phyloP scores from a whole-genome alignment of 2,329 filamentous ascomycete species.

The Emergomyces orientalis region DNA sequence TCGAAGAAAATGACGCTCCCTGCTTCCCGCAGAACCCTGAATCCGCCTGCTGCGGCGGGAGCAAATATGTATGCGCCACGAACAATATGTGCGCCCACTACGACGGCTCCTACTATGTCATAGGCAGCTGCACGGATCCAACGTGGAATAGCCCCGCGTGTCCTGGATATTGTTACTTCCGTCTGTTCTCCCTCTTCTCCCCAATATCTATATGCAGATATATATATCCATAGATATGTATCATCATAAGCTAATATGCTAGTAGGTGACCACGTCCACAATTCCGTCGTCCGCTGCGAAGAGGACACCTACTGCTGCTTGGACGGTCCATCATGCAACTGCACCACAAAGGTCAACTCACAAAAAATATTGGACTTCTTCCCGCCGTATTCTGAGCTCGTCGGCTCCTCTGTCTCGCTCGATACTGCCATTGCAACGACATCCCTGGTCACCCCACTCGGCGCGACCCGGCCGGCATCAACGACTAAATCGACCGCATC shows the following conservation, averaged over 20 bases:
- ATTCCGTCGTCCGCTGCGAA: conserved; percentile 3
- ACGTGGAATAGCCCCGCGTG: conserved; percentile 8
- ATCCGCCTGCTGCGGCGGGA: conserved; percentile 9
- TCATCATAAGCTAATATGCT: not conserved
- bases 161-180: conserved; percentile 8
- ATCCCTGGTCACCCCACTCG: conserved; percentile 2
- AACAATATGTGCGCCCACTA: conserved; percentile 9
- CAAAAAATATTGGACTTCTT: conserved; percentile 7
- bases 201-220: not conserved
- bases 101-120: conserved; percentile 5
- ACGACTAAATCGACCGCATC: not conserved
- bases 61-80: conserved; percentile 8
- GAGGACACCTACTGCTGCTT: conserved; percentile 7
- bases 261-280: conserved; percentile 8
- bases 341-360: conserved; percentile 1
- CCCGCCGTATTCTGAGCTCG: not conserved
- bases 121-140: conserved; percentile 7
- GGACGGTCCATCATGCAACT: conserved; percentile 6
- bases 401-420: conserved; percentile 2
- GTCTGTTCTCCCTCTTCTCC: not conserved
- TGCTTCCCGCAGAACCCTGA: conserved; percentile 9
- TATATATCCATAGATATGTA: not conserved
- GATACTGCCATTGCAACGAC: not conserved
- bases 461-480: not conserved
- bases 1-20: conserved; percentile 3